Percentiles rank a stretch among this genome's conserved stretches.
Evolutionary conservation across 1,284 basidiomycete species (phyloP).

Genomic region (Naganishia sp.): DNA sequence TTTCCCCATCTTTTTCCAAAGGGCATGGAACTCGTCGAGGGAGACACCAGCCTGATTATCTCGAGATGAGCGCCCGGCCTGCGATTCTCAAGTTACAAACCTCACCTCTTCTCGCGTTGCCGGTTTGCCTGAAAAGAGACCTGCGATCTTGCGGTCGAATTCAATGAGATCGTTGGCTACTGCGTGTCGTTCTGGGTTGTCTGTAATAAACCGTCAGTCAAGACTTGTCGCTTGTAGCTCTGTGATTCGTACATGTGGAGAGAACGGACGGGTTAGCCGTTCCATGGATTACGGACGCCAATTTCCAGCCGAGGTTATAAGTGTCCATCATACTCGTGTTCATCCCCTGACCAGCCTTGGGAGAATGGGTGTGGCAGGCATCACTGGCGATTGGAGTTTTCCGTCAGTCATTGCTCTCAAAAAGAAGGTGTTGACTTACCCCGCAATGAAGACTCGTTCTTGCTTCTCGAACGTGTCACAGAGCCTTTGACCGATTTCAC

Average conservation of each 20-base stretch:
- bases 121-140: conserved; percentile 75
- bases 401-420: conserved; percentile 22
- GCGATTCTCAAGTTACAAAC: neutral
- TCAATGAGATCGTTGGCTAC: conserved; percentile 66
- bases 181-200: conserved; percentile 35
- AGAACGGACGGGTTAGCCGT: conserved; percentile 67
- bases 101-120: conserved; percentile 56
- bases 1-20: conserved; percentile 34
- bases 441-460: conserved; percentile 76
- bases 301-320: conserved; percentile 80
- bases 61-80: neutral
- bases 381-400: conserved; percentile 32
- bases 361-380: conserved; percentile 72
- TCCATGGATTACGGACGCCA: conserved; percentile 69
- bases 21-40: conserved; percentile 61
- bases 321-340: conserved; percentile 81
- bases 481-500: conserved; percentile 69
- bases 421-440: conserved; percentile 57
- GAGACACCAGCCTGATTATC: conserved; percentile 63
- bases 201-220: neutral
- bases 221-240: neutral
- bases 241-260: conserved; percentile 57
- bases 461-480: conserved; percentile 66
- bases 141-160: conserved; percentile 74
- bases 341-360: conserved; percentile 66